A percentile compares a stretch with the other conserved stretches of the same genome.
phyloP scores from a whole-genome alignment of 371 early-diverging fungal species.

The Rhizopus sp. region DNA sequence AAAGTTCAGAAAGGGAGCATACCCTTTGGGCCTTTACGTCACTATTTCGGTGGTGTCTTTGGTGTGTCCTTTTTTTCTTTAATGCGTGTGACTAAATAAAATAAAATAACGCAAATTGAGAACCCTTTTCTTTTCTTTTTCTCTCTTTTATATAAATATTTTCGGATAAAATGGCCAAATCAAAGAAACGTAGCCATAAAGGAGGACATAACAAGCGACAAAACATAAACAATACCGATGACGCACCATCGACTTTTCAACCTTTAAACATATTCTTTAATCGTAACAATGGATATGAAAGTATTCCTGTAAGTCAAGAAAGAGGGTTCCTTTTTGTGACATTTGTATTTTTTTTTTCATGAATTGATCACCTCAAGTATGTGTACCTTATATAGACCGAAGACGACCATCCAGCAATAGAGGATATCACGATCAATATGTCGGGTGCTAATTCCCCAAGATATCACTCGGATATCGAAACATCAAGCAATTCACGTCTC shows the following conservation, averaged over 20 bases:
- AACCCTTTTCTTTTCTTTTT: slow-evolving; percentile 1
- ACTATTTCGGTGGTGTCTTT: too few species aligned
- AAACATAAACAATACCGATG: background rate
- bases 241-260: slow-evolving; percentile 11
- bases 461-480: slow-evolving; percentile 31
- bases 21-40: too few species aligned
- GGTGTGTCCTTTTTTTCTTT: slow-evolving; percentile 9
- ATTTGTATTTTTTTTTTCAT: background rate
- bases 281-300: slow-evolving; percentile 10
- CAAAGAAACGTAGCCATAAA: slow-evolving; percentile 21
- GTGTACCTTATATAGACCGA: background rate
- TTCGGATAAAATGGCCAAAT: slow-evolving; percentile 18
- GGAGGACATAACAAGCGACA: slow-evolving; percentile 3
- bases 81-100: slow-evolving; percentile 1
- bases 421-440: slow-evolving; percentile 23
- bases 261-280: slow-evolving; percentile 30
- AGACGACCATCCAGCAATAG: background rate
- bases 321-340: background rate
- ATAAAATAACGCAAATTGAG: background rate
- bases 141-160: slow-evolving; percentile 2
- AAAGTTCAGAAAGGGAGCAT: too few species aligned
- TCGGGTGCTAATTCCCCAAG: slow-evolving; percentile 4
- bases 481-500: slow-evolving; percentile 22
- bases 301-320: slow-evolving; percentile 6
- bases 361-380: background rate